Base-by-base conservation (phyloP, 306 rosid species). In the Lagenaria siceraria region DNA sequence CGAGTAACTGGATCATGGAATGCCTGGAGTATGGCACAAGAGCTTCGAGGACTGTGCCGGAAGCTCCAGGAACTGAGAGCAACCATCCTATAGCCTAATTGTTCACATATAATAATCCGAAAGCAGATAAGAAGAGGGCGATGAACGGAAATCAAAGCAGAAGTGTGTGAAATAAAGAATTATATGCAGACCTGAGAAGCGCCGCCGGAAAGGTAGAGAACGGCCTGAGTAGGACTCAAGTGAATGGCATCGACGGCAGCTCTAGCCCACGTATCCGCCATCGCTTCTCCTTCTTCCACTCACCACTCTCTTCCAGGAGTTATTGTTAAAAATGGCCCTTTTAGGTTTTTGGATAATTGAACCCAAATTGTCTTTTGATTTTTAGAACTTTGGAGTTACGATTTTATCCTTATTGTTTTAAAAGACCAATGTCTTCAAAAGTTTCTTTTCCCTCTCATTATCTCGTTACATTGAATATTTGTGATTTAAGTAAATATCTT, bases 11-110 rank as follows among this genome's bases (percentile, higher is more conserved):
- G 52, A 90, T 83, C 81, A 85, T 25, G 7, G 96, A 90, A 87
- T 84, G 82, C 75, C 82, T 77, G 18, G 98, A 94, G 58, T 92
- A 92, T n/a, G 98, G 97, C 46, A 94, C 78, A n/a, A 90, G 80
- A 31, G 84, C 85, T 83, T 94, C 96, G 17, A 94, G 97, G 38
- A 94, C 89, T 2, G 97, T 94, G 36, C 83, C 88, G 18, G 97
- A 88, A 51, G 97, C 96, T 80, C 98, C 98, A 0, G 97, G 93
- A 75, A 83, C 87, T 9, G 97, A 87, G 8, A 94, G 84, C 58
- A 94, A 81, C 84, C 83, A 92, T 52, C 95, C 93, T 10, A 90
- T 22, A 22, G 78, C 83, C 96, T 92, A 79, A 78, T 78, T 24
- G 33, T 38, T 58, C 27, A 27, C 7, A 27, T 7, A 9, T 9